A percentile compares a stretch with the other conserved stretches of the same genome.
These are phyloP conservation scores for Tillandsia fasciculata DNA, from an alignment of 176 grass and related monocot genomes.

Conservation along the genomic window DNA sequence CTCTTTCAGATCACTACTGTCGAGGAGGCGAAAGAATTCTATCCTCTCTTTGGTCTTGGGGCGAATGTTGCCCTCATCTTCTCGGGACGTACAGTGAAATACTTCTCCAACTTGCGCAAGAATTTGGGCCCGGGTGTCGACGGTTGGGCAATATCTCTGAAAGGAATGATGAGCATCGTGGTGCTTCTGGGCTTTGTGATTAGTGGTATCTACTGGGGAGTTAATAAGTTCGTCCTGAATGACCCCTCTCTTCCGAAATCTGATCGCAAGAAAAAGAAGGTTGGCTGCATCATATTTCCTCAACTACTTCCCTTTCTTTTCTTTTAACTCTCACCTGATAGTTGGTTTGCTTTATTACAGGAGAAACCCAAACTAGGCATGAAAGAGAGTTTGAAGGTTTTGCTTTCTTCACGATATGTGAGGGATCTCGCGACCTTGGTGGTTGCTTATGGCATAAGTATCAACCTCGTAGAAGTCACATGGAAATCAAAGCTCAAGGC, in stretches of 20 bases:
- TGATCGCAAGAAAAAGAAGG: conserved; percentile 67
- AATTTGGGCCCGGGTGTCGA: conserved; percentile 79
- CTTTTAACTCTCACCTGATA: background rate
- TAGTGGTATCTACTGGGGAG: conserved; percentile 56
- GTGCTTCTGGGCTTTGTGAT: conserved; percentile 68
- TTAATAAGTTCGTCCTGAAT: conserved; percentile 70
- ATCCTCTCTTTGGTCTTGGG: conserved; percentile 79
- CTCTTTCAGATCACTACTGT: conserved; percentile 70
- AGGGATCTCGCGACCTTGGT: conserved; percentile 81
- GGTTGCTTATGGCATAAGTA: conserved; percentile 82
- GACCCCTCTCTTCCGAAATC: conserved; percentile 67
- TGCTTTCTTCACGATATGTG: conserved; percentile 69
- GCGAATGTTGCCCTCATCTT: conserved; percentile 82
- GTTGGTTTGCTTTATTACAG: conserved; percentile 22
- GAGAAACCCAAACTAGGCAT: conserved; percentile 74
- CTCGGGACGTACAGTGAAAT: conserved; percentile 68
- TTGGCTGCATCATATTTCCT: conserved; percentile 5
- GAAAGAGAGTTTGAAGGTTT: conserved; percentile 72
- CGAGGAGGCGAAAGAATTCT: conserved; percentile 91
- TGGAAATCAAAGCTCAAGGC: conserved; percentile 99
- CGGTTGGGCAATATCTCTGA: conserved; percentile 79
- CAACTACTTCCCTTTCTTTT: conserved; percentile 2
- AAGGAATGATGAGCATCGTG: conserved; percentile 96
- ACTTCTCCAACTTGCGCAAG: conserved; percentile 81
- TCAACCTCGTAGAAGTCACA: conserved; percentile 86